A percentile compares a stretch with the other conserved stretches of the same genome.
Evolutionary conservation across 1,284 basidiomycete species (phyloP).

Genomic region (Pyrrhoderma noxium): DNA sequence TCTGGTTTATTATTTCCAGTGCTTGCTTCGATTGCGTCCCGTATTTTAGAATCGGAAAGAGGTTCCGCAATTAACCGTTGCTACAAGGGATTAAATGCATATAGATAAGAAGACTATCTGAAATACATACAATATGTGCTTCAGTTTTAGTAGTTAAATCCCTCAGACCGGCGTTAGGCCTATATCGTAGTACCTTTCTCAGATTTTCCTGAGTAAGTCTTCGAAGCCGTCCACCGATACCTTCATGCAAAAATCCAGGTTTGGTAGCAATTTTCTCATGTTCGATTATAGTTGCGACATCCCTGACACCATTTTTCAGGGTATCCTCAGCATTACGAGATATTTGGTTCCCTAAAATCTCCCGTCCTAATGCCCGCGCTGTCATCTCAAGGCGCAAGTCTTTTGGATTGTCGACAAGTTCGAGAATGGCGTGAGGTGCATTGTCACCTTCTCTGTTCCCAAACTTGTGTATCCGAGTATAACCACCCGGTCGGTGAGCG

Average conservation of each 20-base stretch:
- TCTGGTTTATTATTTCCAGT: background rate
- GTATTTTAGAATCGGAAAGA: constrained; percentile 19
- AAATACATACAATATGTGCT: constrained; percentile 31
- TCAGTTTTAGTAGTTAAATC: constrained; percentile 29
- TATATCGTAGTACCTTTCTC: constrained; percentile 31
- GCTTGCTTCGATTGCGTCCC: constrained; percentile 14
- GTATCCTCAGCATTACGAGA: constrained; percentile 37
- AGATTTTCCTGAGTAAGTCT: constrained; percentile 28
- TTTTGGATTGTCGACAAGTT: constrained; percentile 89
- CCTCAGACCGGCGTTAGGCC: constrained; percentile 26
- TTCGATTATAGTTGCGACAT: constrained; percentile 38
- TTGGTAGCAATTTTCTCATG: constrained; percentile 12
- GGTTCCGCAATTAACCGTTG: constrained; percentile 24
- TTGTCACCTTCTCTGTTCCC: constrained; percentile 90
- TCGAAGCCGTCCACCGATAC: constrained; percentile 23
- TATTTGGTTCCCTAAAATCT: constrained; percentile 53
- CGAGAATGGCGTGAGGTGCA: constrained; percentile 87
- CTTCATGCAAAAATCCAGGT: constrained; percentile 13
- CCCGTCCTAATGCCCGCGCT: constrained; percentile 77
- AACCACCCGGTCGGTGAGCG: constrained; percentile 80
- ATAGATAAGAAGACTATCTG: background rate
- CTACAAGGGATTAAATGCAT: constrained; percentile 11
- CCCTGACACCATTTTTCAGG: constrained; percentile 43
- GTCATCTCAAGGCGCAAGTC: constrained; percentile 86
- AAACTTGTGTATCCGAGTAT: constrained; percentile 89